phyloP scores from a whole-genome alignment of 257 asterid species.

The Fraxinus quadrangulata region DNA sequence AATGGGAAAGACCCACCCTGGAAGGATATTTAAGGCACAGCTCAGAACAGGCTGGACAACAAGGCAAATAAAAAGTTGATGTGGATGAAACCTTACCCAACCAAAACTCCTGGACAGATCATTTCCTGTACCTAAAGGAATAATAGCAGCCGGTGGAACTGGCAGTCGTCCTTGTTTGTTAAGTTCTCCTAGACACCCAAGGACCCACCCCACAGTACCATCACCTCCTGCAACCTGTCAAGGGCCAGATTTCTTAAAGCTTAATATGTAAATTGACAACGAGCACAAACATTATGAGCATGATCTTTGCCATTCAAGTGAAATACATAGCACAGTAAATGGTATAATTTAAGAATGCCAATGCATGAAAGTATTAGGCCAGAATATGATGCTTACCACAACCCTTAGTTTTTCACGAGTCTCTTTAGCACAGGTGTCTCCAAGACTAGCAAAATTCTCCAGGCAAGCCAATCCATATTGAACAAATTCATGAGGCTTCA shows the following conservation, averaged over 20 bases:
- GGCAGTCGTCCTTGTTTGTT: constrained; percentile 62
- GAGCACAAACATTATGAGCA: constrained; percentile 16
- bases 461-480: constrained; percentile 88
- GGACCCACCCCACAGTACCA: constrained; percentile 99
- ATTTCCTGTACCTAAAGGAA: constrained; percentile 99
- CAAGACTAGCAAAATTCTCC: constrained; percentile 76
- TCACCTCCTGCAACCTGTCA: constrained; percentile 99
- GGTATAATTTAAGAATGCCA: neutral
- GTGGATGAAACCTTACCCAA: constrained; percentile 64
- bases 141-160: constrained; percentile 78
- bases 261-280: constrained; percentile 11
- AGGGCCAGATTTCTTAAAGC: constrained; percentile 27
- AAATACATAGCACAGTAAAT: constrained; percentile 10
- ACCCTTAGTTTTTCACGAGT: constrained; percentile 85
- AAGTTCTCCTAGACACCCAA: constrained; percentile 92
- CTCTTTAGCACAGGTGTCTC: constrained; percentile 79
- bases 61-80: constrained; percentile 19
- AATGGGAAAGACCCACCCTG: constrained; percentile 98
- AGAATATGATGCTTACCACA: constrained; percentile 63
- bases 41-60: constrained; percentile 28
- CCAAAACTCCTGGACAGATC: constrained; percentile 93
- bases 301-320: neutral
- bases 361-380: neutral
- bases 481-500: constrained; percentile 95
- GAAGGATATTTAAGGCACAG: constrained; percentile 20